phyloP scores from a whole-genome alignment of 2,329 filamentous ascomycete species.

The Alternaria hordeiaustralica region DNA sequence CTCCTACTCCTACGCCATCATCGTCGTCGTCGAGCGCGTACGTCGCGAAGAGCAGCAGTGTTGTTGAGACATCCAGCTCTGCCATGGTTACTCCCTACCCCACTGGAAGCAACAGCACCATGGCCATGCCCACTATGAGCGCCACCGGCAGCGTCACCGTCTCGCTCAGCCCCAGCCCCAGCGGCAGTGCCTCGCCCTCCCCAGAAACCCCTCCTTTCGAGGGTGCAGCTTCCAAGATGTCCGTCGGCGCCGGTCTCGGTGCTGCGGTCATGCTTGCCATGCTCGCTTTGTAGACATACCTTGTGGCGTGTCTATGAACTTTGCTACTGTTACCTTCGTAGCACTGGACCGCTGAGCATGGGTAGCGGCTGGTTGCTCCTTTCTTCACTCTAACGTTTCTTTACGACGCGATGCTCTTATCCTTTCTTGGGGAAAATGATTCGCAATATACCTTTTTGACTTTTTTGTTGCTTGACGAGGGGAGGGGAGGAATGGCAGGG shows the following conservation, averaged over 20 bases:
- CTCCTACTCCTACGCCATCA: conserved; percentile 8
- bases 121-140: conserved; percentile 12
- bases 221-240: conserved; percentile 43
- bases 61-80: neutral
- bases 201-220: conserved; percentile 18
- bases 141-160: conserved; percentile 14
- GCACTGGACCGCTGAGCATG: neutral
- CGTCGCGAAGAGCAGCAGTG: conserved; percentile 7
- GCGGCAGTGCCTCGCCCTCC: conserved; percentile 11
- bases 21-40: neutral
- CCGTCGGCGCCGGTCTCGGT: conserved; percentile 48
- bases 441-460: conserved; percentile 26
- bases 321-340: neutral
- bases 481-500: conserved; percentile 7
- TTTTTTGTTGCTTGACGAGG: conserved; percentile 8
- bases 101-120: conserved; percentile 7
- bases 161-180: conserved; percentile 4
- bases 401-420: conserved; percentile 44
- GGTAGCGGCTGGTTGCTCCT: conserved; percentile 7
- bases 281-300: conserved; percentile 47
- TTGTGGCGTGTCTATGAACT: neutral
- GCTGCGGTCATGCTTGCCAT: conserved; percentile 52
- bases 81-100: neutral
- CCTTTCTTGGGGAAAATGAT: conserved; percentile 26
- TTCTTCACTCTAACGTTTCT: conserved; percentile 24